Evolutionary conservation across 2,329 filamentous ascomycete species (phyloP), one percentile per base, ranked within the genome.

Genomic region (Alternaria sp.): DNA sequence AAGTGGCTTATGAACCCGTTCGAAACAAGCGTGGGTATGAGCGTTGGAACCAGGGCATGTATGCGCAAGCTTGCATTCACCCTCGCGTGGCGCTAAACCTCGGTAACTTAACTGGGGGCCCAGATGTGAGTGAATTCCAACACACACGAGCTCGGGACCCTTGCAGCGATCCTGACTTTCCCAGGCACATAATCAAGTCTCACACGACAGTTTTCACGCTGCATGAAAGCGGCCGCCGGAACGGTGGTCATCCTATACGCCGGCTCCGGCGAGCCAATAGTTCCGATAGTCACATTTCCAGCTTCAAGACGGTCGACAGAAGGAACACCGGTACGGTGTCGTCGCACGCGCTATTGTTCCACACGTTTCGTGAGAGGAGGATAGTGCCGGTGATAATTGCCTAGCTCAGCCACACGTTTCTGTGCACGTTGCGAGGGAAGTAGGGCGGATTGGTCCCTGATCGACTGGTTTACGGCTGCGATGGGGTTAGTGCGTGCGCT

Each of bases 81-180:
- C 25, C 19, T 30, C 11, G 36, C 36, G 36, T 28, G 30, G 47
- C 36, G 40, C 57, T 59, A 59, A 32, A 54, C 47, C 10, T 52
- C 58, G 49, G 43, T 28, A 46, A 40, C 49, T n/a, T n/a, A 30
- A 45, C 49, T 28, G 11, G 50, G 28, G 17, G 36, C 36, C 36
- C n/a, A 40, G 36, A 40, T 40, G 28, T 65, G 59, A 59, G 51
- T 59, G 51, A 61, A 57, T 59, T n/a, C n/a, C n/a, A n/a, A n/a
- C n/a, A n/a, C n/a, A n/a, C n/a, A n/a, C n/a, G n/a, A n/a, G n/a
- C n/a, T n/a, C n/a, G 9, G 0, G 9, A 28, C 23, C 55, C 51
- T 36, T 28, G 50, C 21, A 59, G 59, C 59, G 49, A 65, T 62
- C 62, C 21, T 25, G 25, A 30, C 57, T 57, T 30, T 28, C 32